A percentile compares a stretch with the other conserved stretches of the same genome.
phyloP scores from a whole-genome alignment of 345 rosid species.

The Citrus medica region DNA sequence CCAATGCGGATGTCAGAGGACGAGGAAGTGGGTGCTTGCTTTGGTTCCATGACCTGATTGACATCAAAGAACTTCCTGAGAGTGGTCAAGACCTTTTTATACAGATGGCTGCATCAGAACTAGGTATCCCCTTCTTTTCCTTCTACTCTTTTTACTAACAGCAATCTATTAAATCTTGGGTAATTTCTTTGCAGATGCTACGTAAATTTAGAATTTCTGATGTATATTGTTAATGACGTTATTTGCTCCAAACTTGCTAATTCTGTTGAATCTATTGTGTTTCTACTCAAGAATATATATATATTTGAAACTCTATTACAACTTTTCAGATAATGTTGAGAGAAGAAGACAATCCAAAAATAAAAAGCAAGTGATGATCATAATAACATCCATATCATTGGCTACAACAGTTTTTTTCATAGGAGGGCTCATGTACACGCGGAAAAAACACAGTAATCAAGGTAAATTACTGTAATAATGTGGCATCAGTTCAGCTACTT shows the following conservation, averaged over 20 bases:
- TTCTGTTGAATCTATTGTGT: not conserved
- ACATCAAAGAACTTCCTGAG: constrained; percentile 6
- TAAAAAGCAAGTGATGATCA: not conserved
- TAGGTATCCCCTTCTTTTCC: not conserved
- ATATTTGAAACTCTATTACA: not conserved
- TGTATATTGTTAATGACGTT: not conserved
- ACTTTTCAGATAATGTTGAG: not conserved
- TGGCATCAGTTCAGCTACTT: no score
- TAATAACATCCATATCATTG: not conserved
- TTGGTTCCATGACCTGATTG: constrained; percentile 9
- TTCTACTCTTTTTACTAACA: not conserved
- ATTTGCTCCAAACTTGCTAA: not conserved
- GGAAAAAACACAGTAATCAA: not conserved
- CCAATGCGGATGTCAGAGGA: constrained; percentile 11
- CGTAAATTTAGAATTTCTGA: not conserved
- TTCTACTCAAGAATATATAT: not conserved
- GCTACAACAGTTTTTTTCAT: not conserved
- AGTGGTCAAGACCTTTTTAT: constrained; percentile 8
- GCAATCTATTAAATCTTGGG: not conserved
- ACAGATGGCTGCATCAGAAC: constrained; percentile 20
- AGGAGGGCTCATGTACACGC: not conserved
- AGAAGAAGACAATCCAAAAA: not conserved
- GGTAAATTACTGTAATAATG: not conserved
- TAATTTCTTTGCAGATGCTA: not conserved
- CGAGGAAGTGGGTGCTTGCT: constrained; percentile 16